These are phyloP conservation scores for Cryptococcus amylolentus DNA, from an alignment of 1,284 basidiomycete species.

Conservation along the genomic window DNA sequence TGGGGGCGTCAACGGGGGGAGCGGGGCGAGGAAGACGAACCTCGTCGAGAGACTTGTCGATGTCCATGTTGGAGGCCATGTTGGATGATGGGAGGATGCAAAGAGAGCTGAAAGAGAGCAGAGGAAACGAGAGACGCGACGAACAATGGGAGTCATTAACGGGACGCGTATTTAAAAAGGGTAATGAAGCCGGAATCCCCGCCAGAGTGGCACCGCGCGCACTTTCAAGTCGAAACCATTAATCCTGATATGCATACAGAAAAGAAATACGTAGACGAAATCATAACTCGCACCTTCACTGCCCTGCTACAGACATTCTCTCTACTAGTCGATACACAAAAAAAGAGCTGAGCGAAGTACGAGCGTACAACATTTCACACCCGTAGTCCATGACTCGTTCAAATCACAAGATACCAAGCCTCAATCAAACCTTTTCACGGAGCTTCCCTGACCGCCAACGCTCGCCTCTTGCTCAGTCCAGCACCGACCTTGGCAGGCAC, in stretches of 20 bases:
- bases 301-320: background rate
- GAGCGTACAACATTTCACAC: background rate
- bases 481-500: slow-evolving; percentile 8
- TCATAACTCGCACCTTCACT: background rate
- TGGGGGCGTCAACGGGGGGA: slow-evolving; percentile 6
- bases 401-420: background rate
- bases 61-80: slow-evolving; percentile 50
- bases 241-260: background rate
- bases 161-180: no score
- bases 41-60: slow-evolving; percentile 84
- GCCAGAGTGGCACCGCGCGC: no score
- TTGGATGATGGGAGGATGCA: background rate
- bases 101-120: background rate
- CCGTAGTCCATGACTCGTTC: no score
- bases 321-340: background rate
- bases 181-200: no score
- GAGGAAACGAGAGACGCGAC: background rate
- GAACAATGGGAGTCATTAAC: background rate
- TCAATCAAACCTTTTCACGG: background rate
- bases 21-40: slow-evolving; percentile 53
- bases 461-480: background rate
- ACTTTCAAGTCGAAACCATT: no score
- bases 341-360: background rate
- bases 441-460: slow-evolving; percentile 5
- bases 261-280: background rate